These are phyloP conservation scores for Gastrolobium bilobum DNA, from an alignment of 306 rosid species.

Conservation along the genomic window DNA sequence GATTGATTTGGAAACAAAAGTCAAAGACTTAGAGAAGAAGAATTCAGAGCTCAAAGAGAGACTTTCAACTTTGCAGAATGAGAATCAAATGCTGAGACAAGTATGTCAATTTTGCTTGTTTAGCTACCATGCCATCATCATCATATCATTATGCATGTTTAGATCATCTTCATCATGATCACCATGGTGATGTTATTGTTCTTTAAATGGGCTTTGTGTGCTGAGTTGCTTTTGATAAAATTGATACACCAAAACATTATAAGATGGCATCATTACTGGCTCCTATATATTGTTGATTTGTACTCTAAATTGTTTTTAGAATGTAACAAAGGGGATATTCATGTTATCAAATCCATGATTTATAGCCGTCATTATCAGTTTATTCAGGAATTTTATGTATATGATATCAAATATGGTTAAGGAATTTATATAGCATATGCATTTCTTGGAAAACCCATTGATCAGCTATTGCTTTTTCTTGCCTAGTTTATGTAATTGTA, in stretches of 20 bases:
- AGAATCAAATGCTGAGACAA: conserved; percentile 98
- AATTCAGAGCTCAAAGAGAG: conserved; percentile 89
- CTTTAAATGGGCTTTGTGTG: background rate
- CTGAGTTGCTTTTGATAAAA: conserved; percentile 1
- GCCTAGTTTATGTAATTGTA: conserved; percentile 6
- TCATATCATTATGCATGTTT: background rate
- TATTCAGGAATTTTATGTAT: background rate
- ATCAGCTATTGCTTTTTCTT: background rate
- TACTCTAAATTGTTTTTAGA: background rate
- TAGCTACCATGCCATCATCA: conserved; percentile 1
- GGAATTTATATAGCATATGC: background rate
- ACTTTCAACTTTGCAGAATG: conserved; percentile 90
- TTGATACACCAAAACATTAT: conserved; percentile 2
- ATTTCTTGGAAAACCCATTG: background rate
- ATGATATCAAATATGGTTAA: background rate
- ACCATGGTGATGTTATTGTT: background rate
- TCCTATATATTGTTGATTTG: background rate
- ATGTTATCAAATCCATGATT: background rate
- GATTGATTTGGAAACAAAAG: conserved; percentile 81
- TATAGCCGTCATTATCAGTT: background rate
- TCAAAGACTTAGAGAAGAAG: conserved; percentile 80
- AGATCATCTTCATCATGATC: background rate
- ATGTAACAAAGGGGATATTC: background rate
- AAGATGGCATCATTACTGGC: background rate
- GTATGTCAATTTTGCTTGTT: conserved; percentile 57